phyloP scores from a whole-genome alignment of 768 basidiomycete genomes.

The Lentinula aciculospora region DNA sequence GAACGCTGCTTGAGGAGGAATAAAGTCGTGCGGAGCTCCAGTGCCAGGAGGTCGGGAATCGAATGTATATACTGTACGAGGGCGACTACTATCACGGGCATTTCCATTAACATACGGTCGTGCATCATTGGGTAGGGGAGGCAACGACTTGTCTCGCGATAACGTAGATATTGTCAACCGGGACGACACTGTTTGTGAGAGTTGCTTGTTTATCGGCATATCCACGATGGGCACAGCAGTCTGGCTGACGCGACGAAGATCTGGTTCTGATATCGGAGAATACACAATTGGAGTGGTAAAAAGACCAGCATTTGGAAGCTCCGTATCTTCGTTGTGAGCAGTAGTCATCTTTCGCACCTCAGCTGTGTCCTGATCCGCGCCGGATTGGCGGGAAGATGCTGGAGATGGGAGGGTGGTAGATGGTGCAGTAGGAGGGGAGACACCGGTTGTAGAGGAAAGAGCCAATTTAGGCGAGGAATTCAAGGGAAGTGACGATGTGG shows the following conservation, averaged over 20 bases:
- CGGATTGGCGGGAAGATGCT: conserved; percentile 62
- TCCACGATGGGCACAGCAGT: conserved; percentile 6
- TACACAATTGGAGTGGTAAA: conserved; percentile 40
- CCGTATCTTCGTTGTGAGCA: conserved; percentile 33
- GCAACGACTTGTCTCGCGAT: conserved; percentile 68
- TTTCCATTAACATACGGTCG: conserved; percentile 25
- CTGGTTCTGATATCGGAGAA: conserved; percentile 55
- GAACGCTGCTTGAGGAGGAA: conserved; percentile 63
- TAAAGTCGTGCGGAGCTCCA: conserved; percentile 42
- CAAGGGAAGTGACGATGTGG: conserved; percentile 65
- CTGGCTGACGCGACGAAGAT: conserved; percentile 44
- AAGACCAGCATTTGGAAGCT: conserved; percentile 25
- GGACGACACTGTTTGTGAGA: conserved; percentile 9
- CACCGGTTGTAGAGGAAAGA: conserved; percentile 45
- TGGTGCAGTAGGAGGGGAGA: conserved; percentile 71
- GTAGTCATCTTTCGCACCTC: conserved; percentile 36
- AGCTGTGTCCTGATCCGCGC: conserved; percentile 46
- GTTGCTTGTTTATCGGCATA: conserved; percentile 11
- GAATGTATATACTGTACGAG: conserved; percentile 61
- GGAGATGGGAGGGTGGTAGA: conserved; percentile 75
- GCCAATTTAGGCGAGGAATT: conserved; percentile 50
- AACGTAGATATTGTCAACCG: conserved; percentile 20
- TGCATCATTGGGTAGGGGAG: conserved; percentile 61
- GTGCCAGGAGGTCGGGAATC: conserved; percentile 48
- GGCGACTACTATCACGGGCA: conserved; percentile 37